Evolutionary conservation across 371 early-diverging fungal species (phyloP).

Genomic region (Synchytrium microbalum): DNA sequence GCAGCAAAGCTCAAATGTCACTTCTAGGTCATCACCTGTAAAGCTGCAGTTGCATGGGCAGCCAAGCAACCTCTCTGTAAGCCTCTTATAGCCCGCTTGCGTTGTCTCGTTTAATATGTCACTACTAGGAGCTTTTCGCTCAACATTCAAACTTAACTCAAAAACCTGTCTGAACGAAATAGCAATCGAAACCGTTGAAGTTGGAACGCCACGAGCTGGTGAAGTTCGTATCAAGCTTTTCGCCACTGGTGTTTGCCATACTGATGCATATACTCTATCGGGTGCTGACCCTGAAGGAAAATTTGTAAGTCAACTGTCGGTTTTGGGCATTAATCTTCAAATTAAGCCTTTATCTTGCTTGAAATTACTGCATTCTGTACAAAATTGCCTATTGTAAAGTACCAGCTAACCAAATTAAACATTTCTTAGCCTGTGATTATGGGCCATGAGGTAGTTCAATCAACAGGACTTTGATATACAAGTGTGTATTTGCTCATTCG

Average conservation of each 20-base stretch:
- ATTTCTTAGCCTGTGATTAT: no score
- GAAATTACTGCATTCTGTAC: no score
- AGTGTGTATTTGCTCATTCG: constrained; percentile 88
- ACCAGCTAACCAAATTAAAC: no score
- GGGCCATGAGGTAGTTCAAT: background rate
- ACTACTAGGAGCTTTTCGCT: background rate
- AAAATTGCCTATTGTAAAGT: no score
- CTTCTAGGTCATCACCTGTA: constrained; percentile 73
- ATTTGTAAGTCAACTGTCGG: background rate
- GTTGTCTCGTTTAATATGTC: background rate
- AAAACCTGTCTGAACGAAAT: constrained; percentile 6
- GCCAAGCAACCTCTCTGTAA: constrained; percentile 83
- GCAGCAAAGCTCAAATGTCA: no score
- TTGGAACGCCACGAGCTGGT: constrained; percentile 81
- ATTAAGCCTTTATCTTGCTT: constrained; percentile 57
- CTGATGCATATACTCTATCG: constrained; percentile 88
- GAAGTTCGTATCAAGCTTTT: constrained; percentile 92
- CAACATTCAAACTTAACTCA: background rate
- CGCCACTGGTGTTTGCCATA: constrained; percentile 84
- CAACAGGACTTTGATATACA: constrained; percentile 27
- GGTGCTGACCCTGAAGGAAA: constrained; percentile 51
- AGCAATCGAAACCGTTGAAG: constrained; percentile 87
- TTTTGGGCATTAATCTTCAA: background rate
- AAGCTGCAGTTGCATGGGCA: constrained; percentile 94
- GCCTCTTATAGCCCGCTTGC: constrained; percentile 15